A percentile compares a stretch with the other conserved stretches of the same genome.
Conservation (phyloP, 2,329 filamentous ascomycete species). For the Pseudodiploospora longispora region DNA sequence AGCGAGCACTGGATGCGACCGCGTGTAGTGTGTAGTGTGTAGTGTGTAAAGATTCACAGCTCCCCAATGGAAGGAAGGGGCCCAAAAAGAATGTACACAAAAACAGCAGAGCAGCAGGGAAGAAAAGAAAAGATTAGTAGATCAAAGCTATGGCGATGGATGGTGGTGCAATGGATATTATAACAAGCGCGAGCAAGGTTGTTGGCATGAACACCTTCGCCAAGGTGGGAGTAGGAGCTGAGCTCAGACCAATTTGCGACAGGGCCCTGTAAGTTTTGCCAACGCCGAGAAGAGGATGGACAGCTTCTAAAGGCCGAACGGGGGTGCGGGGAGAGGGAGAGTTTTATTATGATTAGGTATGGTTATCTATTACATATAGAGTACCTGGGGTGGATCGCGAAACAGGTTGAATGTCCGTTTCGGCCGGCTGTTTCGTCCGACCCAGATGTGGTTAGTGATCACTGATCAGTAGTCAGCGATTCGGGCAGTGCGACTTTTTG, state of each 20-base stretch:
- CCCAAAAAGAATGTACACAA: neutral
- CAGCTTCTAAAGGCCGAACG: neutral
- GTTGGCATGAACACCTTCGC: neutral
- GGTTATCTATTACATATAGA: neutral
- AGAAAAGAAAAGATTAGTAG: neutral
- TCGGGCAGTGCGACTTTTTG: neutral
- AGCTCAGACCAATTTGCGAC: conserved; percentile 1
- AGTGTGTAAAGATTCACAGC: too few species aligned
- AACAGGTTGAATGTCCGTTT: neutral
- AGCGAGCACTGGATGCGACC: neutral
- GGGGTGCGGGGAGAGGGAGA: conserved; percentile 1
- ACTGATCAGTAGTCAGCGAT: neutral
- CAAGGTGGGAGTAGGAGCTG: neutral
- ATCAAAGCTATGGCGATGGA: neutral
- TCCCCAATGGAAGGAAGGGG: neutral
- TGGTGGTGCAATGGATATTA: neutral
- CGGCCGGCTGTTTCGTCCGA: neutral
- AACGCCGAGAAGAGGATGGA: neutral
- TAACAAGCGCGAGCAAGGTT: neutral
- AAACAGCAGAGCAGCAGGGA: neutral
- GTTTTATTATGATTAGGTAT: conserved; percentile 3
- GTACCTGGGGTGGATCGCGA: too few species aligned
- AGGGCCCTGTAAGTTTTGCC: too few species aligned
- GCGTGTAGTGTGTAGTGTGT: neutral
- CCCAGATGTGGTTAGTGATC: neutral